Evolutionary conservation across 2,329 filamentous ascomycete species (phyloP).

Genomic region (Emericellopsis atlantica): DNA sequence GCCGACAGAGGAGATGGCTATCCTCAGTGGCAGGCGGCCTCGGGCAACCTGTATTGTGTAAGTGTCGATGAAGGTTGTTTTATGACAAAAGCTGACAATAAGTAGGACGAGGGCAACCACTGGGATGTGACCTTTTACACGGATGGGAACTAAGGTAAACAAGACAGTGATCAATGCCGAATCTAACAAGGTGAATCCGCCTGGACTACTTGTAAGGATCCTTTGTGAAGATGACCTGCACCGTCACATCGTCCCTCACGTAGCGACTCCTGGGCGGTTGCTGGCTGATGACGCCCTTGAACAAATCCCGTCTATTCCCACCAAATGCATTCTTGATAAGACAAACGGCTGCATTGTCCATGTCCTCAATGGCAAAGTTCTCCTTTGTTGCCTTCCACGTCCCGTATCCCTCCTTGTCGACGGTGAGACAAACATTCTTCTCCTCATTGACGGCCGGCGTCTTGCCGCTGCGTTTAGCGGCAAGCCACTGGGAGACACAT

Average conservation of each 20-base stretch:
- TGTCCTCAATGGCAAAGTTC: slow-evolving; percentile 62
- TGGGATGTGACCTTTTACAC: slow-evolving; percentile 10
- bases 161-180: too few species aligned
- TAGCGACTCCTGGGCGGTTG: slow-evolving; percentile 55
- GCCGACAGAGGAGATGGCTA: slow-evolving; percentile 8
- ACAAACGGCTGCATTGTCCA: slow-evolving; percentile 68
- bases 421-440: neutral
- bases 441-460: slow-evolving; percentile 10
- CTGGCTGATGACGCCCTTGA: slow-evolving; percentile 60
- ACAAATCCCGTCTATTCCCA: slow-evolving; percentile 59
- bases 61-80: slow-evolving; percentile 2
- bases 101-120: slow-evolving; percentile 9
- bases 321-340: slow-evolving; percentile 71
- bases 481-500: slow-evolving; percentile 42
- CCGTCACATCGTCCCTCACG: slow-evolving; percentile 64
- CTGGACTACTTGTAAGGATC: slow-evolving; percentile 3
- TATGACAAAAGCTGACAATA: neutral
- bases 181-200: too few species aligned
- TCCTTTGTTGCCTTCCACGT: slow-evolving; percentile 19
- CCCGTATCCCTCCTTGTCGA: slow-evolving; percentile 10
- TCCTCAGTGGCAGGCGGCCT: slow-evolving; percentile 9
- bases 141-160: neutral
- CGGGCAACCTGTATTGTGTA: slow-evolving; percentile 13
- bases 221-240: slow-evolving; percentile 63
- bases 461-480: slow-evolving; percentile 11